phyloP scores from a whole-genome alignment of 208 protist species.

The Acanthamoeba comandoni region DNA sequence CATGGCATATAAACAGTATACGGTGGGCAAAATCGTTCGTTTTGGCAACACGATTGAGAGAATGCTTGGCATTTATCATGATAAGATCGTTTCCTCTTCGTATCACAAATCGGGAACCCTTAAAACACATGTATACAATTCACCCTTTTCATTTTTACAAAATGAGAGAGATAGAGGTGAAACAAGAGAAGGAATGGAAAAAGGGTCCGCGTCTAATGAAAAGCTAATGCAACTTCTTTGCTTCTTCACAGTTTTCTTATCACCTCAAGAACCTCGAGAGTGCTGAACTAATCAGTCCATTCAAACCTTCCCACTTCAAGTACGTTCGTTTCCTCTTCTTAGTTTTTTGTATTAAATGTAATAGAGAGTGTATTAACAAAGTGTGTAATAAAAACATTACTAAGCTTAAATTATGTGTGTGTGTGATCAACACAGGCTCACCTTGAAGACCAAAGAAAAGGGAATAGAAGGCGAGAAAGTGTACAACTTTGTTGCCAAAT shows the following conservation, averaged over 20 bases:
- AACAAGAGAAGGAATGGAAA: too few relatives aligned
- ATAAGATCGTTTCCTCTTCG: conserved; percentile 45
- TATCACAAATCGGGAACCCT: conserved; percentile 29
- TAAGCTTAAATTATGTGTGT: too few relatives aligned
- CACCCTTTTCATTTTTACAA: too few relatives aligned
- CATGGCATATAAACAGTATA: conserved; percentile 60
- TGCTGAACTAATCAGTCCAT: conserved; percentile 5
- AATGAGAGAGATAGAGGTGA: too few relatives aligned
- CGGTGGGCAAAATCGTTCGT: conserved; percentile 46
- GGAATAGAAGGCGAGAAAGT: too few relatives aligned
- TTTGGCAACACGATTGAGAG: conserved; percentile 39
- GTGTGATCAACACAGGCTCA: too few relatives aligned
- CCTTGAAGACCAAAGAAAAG: too few relatives aligned
- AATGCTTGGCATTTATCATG: conserved; percentile 51
- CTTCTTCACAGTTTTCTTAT: conserved; percentile 27
- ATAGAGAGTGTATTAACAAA: too few relatives aligned
- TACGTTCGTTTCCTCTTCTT: too few relatives aligned
- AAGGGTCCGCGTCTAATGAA: not conserved
- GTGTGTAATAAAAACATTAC: too few relatives aligned
- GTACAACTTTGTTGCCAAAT: conserved; percentile 5
- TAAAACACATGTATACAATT: conserved; percentile 1
- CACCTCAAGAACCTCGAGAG: conserved; percentile 15
- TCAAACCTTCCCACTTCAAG: conserved; percentile 51
- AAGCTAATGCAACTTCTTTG: not conserved
- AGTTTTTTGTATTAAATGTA: too few relatives aligned